Conservation (phyloP, 2,329 filamentous ascomycete genomes). For the Botrytis aclada region DNA sequence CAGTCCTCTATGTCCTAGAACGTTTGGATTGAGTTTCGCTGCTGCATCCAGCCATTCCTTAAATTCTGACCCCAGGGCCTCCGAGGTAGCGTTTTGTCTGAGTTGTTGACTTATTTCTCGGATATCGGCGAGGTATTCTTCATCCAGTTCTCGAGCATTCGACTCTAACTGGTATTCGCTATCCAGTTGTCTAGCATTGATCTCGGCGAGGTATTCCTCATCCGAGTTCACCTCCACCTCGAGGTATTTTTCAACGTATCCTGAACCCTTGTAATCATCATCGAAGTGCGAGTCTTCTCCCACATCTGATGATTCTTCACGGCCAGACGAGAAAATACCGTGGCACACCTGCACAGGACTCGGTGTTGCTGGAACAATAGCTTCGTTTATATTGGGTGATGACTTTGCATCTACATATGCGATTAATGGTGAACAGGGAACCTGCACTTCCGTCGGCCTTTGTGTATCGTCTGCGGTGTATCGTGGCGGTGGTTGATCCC, state of each 20-base stretch:
- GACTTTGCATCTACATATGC: background rate
- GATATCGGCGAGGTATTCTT: constrained; percentile 3
- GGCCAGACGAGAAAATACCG: background rate
- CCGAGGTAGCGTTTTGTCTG: background rate
- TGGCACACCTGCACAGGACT: background rate
- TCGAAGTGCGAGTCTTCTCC: background rate
- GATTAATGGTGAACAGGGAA: background rate
- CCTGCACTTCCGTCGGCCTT: background rate
- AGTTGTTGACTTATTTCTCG: constrained; percentile 3
- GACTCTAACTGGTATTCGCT: background rate
- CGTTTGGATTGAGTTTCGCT: background rate
- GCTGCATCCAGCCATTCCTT: background rate
- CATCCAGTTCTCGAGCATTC: background rate
- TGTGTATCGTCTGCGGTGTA: background rate
- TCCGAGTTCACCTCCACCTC: constrained; percentile 4
- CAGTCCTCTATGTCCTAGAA: background rate
- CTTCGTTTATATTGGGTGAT: background rate
- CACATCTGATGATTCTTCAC: background rate
- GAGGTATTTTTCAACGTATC: background rate
- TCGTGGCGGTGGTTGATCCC: background rate
- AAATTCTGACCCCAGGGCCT: constrained; percentile 2
- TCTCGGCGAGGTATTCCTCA: constrained; percentile 5
- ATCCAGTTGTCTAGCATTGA: background rate
- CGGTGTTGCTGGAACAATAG: background rate
- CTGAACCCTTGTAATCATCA: background rate